A percentile compares a stretch with the other conserved stretches of the same genome.
phyloP scores from a whole-genome alignment of 1,139 yeast species.

The Eremothecium cymbalariae region DNA sequence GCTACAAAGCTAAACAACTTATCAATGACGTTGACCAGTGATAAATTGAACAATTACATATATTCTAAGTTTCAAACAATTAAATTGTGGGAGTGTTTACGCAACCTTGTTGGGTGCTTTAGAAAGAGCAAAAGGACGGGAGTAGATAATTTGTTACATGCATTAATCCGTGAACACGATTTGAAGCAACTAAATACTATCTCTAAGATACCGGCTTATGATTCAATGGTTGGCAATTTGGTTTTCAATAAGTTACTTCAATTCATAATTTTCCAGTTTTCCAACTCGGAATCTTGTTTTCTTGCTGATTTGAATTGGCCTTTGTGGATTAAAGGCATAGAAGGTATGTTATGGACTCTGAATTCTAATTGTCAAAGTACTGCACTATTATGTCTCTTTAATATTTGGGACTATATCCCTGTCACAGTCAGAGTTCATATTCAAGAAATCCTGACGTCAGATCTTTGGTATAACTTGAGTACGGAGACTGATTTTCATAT shows the following conservation, averaged over 20 bases:
- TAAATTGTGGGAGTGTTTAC: slow-evolving; percentile 25
- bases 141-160: slow-evolving; percentile 5
- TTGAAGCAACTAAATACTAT: slow-evolving; percentile 16
- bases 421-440: slow-evolving; percentile 7
- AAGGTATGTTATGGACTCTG: slow-evolving; percentile 22
- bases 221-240: slow-evolving; percentile 22
- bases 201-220: slow-evolving; percentile 26
- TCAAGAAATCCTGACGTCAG: slow-evolving; percentile 10
- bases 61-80: slow-evolving; percentile 21
- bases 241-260: slow-evolving; percentile 26
- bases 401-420: slow-evolving; percentile 26
- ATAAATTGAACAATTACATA: slow-evolving; percentile 20
- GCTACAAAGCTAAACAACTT: slow-evolving; percentile 12
- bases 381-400: slow-evolving; percentile 24
- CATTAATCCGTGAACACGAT: slow-evolving; percentile 4
- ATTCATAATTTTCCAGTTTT: slow-evolving; percentile 18
- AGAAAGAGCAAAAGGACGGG: neutral
- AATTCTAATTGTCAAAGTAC: slow-evolving; percentile 24
- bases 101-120: slow-evolving; percentile 18
- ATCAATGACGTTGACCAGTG: slow-evolving; percentile 5
- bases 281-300: slow-evolving; percentile 12
- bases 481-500: slow-evolving; percentile 19
- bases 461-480: slow-evolving; percentile 18
- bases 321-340: slow-evolving; percentile 21
- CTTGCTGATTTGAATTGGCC: slow-evolving; percentile 21